Percentiles rank a stretch among this genome's conserved stretches.
phyloP scores from a whole-genome alignment of 495 filamentous ascomycete genomes.

The Hyaloscypha variabilis region DNA sequence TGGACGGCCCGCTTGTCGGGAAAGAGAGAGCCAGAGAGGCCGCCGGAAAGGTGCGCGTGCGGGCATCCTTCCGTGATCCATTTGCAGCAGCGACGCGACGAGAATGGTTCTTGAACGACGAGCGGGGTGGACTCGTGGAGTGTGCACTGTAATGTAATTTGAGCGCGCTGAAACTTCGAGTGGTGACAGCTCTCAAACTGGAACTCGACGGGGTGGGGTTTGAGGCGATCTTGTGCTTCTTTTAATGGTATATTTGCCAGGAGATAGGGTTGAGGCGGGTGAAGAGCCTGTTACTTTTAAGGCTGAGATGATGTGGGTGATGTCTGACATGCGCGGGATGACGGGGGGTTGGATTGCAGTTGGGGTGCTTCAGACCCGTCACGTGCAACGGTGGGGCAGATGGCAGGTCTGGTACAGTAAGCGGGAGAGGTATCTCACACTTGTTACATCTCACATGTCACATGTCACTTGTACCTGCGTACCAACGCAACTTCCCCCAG shows the following conservation, averaged over 20 bases:
- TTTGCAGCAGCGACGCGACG: not conserved
- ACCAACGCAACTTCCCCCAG: not conserved
- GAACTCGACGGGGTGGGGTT: not conserved
- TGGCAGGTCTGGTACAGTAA: too few species aligned
- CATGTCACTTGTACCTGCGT: not conserved
- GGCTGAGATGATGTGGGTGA: not conserved
- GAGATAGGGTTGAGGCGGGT: not conserved
- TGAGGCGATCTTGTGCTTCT: not conserved
- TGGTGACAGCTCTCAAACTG: conserved; percentile 1
- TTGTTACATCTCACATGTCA: not conserved
- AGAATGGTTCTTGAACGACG: not conserved
- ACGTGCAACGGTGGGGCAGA: not conserved
- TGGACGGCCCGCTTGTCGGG: too few species aligned
- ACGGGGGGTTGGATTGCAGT: not conserved
- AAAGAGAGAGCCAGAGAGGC: too few species aligned
- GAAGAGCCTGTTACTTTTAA: conserved; percentile 1
- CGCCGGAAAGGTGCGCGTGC: too few species aligned
- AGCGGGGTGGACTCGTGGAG: too few species aligned
- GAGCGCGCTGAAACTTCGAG: not conserved
- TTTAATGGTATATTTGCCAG: conserved; percentile 1
- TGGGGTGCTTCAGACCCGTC: not conserved
- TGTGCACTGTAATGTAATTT: not conserved
- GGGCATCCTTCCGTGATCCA: not conserved
- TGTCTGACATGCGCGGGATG: not conserved
- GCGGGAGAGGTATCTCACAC: not conserved